Evolutionary conservation across 2,329 filamentous ascomycete species (phyloP), one percentile per base, ranked within the genome.

Genomic region (Microdochium trichocladiopsis): DNA sequence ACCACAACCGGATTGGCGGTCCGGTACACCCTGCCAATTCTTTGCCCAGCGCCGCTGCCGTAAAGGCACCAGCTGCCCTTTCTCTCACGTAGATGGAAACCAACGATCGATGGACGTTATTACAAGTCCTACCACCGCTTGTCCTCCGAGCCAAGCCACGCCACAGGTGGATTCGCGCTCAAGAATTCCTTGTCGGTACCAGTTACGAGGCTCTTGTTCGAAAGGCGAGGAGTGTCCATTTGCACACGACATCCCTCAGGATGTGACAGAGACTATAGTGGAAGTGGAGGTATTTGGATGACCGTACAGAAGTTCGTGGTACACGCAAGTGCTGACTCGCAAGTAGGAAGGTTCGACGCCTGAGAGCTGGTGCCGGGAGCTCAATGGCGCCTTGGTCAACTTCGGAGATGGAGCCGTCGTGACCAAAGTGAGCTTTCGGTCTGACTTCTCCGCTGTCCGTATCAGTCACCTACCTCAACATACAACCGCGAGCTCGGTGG

Each of bases 381-480:
- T 60, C 2, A 47, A 55, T 11, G 68, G 66, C 1, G 63, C 61
- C 3, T 55, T 62, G 52, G 65, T 60, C 2, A 47, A 61, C 10
- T 72, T 71, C 14, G 62, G 58, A 9, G 61, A 62, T 14, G 70
- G 70, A 4, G 67, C 64, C 1, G 49, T 49, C 0, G 54, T 70
- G 4, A 28, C 51, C 1, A 65, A 63, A 21, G 52, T 69, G 2
- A 58, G 57, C 3, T 57, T 71, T 6, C 55, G 61, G 2, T 66
- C 68, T 0, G 71, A 73, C 56, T 69, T 66, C 50, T 71, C 69
- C 1, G 62, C 67, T 1, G 59, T 69, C 25, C 66, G 63, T 5
- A 60, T 72, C 45, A 59, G 51, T 22, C 55, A 58, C 6, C 61
- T 72, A 0, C 66, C 66, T 0, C 25, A 1, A 2, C 43, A 49